Evolutionary conservation across 441 rosid species (phyloP), one percentile per base, ranked within the genome.

Genomic region (Caryocar brasiliense): DNA sequence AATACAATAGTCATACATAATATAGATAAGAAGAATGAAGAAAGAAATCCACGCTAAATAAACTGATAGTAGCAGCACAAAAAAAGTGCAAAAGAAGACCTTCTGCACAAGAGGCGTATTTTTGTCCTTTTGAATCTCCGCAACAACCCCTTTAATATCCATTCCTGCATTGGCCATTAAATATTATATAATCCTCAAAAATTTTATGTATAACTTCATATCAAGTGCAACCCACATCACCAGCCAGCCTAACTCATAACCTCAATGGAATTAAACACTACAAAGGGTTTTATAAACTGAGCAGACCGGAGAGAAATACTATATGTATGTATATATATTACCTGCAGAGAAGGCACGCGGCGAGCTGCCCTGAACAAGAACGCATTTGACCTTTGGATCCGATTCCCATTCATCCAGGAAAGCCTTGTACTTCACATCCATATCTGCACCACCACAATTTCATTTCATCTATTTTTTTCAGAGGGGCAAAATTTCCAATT

Each of bases 111-210:
- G 86, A 67, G 87, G 82, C 14, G 94, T 88, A 58, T 61, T 77
- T 54, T 74, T 82, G 75, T 85, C 87, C 82, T 66, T 77, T 71
- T 42, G 86, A 65, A 92, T 85, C 68, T 87, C 94, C 26, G 86
- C 87, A 67, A 71, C 95, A 64, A 88, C 87, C 59, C 96, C 91
- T 78, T 87, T 85, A 56, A 92, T 83, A 76, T 88, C 96, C 96
- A 92, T 87, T 52, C 95, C 96, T 91, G 87, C 86, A 80, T 62
- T 56, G 58, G 38, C 51, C 77, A 66, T 61, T 51, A 56, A 58
- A n/a, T n/a, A n/a, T n/a, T 40, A 37, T 4, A 33, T 76, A 61
- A 77, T 69, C 54, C 66, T 57, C 67, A 60, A 63, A 65, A 59
- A 33, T 61, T 61, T n/a, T 43, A 41, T 51, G 59, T 42, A 35